These are phyloP conservation scores for Xylariales sp. DNA, from an alignment of 2,329 filamentous ascomycete genomes.

Conservation along the genomic window DNA sequence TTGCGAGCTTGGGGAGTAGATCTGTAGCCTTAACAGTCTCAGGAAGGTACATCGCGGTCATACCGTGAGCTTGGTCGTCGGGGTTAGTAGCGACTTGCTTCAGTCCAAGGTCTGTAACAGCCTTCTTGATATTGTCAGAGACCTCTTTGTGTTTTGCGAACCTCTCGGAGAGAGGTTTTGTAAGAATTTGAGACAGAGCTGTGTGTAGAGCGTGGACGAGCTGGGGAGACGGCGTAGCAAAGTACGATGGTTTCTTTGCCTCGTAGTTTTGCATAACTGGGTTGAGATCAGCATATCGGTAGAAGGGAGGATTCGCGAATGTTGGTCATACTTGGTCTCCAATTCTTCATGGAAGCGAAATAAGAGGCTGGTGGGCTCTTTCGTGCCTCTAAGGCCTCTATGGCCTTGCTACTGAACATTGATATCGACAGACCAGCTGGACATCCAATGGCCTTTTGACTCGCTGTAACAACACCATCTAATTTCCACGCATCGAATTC, in stretches of 20 bases:
- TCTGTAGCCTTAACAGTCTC: slow-evolving; percentile 84
- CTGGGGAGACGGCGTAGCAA: slow-evolving; percentile 95
- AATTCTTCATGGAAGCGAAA: slow-evolving; percentile 97
- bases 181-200: slow-evolving; percentile 84
- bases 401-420: slow-evolving; percentile 90
- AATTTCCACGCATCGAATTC: slow-evolving; percentile 95
- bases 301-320: not conserved
- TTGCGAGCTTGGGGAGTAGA: slow-evolving; percentile 83
- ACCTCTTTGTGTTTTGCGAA: slow-evolving; percentile 84
- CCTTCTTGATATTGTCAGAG: slow-evolving; percentile 88
- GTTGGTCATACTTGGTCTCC: slow-evolving; percentile 80
- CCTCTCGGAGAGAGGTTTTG: slow-evolving; percentile 81
- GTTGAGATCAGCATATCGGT: slow-evolving; percentile 35
- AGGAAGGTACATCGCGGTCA: slow-evolving; percentile 97
- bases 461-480: slow-evolving; percentile 92
- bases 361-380: slow-evolving; percentile 87
- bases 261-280: slow-evolving; percentile 99
- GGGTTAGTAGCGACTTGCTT: slow-evolving; percentile 87
- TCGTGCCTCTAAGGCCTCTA: slow-evolving; percentile 81
- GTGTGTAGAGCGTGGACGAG: slow-evolving; percentile 94
- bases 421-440: slow-evolving; percentile 94
- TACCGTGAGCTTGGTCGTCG: slow-evolving; percentile 93
- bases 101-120: slow-evolving; percentile 81
- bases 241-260: slow-evolving; percentile 96
- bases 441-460: slow-evolving; percentile 96